These are phyloP conservation scores for Coemansia sp. DNA, from an alignment of 192 early-diverging fungal species.

Conservation along the genomic window DNA sequence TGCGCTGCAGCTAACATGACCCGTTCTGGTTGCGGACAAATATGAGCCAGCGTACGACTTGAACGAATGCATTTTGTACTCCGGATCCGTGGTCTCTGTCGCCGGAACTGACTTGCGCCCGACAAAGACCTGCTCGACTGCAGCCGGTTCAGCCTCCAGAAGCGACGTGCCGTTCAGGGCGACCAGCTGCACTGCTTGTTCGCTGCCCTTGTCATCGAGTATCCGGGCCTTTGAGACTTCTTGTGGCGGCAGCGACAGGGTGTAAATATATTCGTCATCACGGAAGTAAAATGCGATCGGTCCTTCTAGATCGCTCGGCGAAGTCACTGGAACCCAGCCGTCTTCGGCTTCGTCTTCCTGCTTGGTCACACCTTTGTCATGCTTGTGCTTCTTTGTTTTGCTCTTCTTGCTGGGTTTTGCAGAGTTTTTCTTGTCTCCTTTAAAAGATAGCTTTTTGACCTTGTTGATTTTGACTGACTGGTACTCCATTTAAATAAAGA, in stretches of 20 bases:
- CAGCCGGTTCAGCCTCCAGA: constrained; percentile 14
- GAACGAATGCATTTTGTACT: constrained; percentile 21
- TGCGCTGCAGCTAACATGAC: constrained; percentile 13
- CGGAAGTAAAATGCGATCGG: constrained; percentile 24
- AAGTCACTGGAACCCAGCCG: constrained; percentile 28
- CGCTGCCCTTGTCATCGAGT: not conserved
- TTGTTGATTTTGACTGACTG: not conserved
- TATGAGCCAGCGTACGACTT: constrained; percentile 28
- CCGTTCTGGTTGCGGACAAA: constrained; percentile 18
- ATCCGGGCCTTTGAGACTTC: constrained; percentile 4
- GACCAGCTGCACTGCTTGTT: constrained; percentile 9
- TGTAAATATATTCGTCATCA: constrained; percentile 4
- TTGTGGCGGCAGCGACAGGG: constrained; percentile 14
- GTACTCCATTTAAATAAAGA: constrained; percentile 26
- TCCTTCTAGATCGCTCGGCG: constrained; percentile 26
- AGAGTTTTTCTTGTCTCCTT: constrained; percentile 17
- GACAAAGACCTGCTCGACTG: constrained; percentile 43
- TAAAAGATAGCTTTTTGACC: constrained; percentile 35
- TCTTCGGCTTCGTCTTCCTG: constrained; percentile 8
- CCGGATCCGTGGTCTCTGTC: constrained; percentile 7
- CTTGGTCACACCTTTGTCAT: not conserved
- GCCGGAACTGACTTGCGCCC: constrained; percentile 29
- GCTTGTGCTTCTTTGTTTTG: not conserved
- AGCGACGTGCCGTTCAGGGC: constrained; percentile 5
- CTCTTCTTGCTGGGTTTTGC: not conserved